A percentile compares a stretch with the other conserved stretches of the same genome.
Evolutionary conservation across 805 yeast genomes (phyloP).

Genomic region (Yarrowia phangngaensis): DNA sequence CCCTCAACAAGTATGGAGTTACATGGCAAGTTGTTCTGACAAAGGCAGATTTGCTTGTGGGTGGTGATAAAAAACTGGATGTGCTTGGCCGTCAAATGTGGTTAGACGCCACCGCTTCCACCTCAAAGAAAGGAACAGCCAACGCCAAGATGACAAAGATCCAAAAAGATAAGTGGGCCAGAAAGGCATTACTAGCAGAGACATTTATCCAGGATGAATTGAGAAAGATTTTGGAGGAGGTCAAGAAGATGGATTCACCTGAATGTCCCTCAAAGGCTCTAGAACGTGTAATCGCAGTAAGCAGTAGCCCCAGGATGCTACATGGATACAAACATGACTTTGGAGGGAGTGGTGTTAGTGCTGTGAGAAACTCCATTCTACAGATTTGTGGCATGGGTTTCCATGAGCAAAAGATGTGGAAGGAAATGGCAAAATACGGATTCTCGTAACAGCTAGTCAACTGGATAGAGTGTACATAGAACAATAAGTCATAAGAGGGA

Average conservation of each 20-base stretch:
- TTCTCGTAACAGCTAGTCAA: conserved; percentile 5
- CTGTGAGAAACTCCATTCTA: conserved; percentile 17
- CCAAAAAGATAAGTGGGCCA: conserved; percentile 17
- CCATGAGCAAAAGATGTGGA: conserved; percentile 24
- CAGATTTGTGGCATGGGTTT: conserved; percentile 17
- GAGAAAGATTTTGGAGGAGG: conserved; percentile 13
- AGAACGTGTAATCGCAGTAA: conserved; percentile 24
- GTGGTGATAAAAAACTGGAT: conserved; percentile 21
- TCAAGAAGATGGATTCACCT: conserved; percentile 3
- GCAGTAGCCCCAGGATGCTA: conserved; percentile 19
- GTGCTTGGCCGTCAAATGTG: conserved; percentile 13
- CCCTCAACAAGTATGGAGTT: conserved; percentile 52
- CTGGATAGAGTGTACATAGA: too few species aligned
- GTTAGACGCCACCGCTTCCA: conserved; percentile 8
- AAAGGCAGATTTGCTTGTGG: conserved; percentile 60
- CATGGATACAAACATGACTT: conserved; percentile 18
- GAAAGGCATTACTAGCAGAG: conserved; percentile 27
- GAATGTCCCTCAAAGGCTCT: conserved; percentile 20
- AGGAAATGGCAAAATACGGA: conserved; percentile 23
- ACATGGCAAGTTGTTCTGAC: conserved; percentile 75
- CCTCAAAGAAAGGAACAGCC: conserved; percentile 1
- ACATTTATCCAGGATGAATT: conserved; percentile 11
- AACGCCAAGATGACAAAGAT: background rate
- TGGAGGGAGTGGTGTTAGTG: conserved; percentile 21
- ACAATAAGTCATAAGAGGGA: too few species aligned